phyloP scores from a whole-genome alignment of 2,329 filamentous ascomycete species.

The Beauveria sp. region DNA sequence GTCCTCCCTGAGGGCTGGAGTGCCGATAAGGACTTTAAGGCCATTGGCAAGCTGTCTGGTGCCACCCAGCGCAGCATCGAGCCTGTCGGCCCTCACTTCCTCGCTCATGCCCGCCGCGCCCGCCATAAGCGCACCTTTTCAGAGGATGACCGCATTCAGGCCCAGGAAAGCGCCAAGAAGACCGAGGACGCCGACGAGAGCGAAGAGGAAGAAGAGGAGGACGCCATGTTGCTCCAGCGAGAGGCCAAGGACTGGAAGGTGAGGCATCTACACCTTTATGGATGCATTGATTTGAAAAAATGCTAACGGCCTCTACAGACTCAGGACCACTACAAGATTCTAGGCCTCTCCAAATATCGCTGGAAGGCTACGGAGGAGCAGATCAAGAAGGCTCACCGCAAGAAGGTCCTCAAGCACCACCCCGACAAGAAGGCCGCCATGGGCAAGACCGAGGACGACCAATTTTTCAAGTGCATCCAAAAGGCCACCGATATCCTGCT shows the following conservation, averaged over 20 bases:
- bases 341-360: conserved; percentile 87
- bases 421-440: conserved; percentile 97
- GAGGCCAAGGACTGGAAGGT: conserved; percentile 99
- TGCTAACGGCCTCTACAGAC: conserved; percentile 38
- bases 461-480: conserved; percentile 99
- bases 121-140: conserved; percentile 97
- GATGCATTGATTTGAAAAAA: not conserved
- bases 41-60: conserved; percentile 66
- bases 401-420: conserved; percentile 98
- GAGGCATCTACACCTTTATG: conserved; percentile 20
- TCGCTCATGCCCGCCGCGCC: conserved; percentile 91
- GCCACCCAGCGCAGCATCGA: conserved; percentile 84
- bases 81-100: conserved; percentile 94
- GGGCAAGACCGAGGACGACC: conserved; percentile 83
- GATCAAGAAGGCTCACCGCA: conserved; percentile 98
- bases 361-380: conserved; percentile 92
- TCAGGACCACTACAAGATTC: conserved; percentile 97
- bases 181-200: conserved; percentile 84
- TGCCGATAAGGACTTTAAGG: conserved; percentile 87
- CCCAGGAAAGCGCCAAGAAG: conserved; percentile 90
- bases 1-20: conserved; percentile 73
- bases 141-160: conserved; percentile 96
- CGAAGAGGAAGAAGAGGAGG: conserved; percentile 90
- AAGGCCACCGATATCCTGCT: conserved; percentile 91
- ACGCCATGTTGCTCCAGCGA: conserved; percentile 81